These are phyloP conservation scores for Phialophora tarda DNA, from an alignment of 2,329 filamentous ascomycete genomes.

Conservation along the genomic window DNA sequence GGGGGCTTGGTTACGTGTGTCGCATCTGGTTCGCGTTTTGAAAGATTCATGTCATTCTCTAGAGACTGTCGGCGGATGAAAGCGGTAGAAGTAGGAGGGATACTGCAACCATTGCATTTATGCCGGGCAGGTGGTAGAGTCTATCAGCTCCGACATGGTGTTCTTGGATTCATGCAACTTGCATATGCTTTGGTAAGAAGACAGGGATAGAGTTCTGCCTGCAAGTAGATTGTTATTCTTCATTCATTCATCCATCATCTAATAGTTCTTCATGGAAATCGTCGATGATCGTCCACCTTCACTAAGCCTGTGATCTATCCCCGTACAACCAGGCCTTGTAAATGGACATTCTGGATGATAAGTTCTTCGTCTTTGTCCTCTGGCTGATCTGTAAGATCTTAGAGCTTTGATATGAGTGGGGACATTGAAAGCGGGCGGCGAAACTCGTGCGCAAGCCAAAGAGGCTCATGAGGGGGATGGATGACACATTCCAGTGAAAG, in stretches of 20 bases:
- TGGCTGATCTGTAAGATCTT: too few relatives aligned
- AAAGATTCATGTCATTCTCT: slow-evolving; percentile 2
- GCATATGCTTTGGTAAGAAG: neutral
- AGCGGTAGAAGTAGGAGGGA: neutral
- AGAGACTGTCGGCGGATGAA: neutral
- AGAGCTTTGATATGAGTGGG: too few relatives aligned
- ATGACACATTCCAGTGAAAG: too few relatives aligned
- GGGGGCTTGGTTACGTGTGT: neutral
- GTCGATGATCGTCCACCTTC: too few relatives aligned
- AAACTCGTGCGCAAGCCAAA: too few relatives aligned
- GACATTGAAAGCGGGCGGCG: too few relatives aligned
- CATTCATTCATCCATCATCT: neutral
- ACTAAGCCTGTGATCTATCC: too few relatives aligned
- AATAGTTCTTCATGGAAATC: too few relatives aligned
- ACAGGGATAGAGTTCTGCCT: neutral
- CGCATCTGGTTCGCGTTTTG: neutral
- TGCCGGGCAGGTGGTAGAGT: neutral
- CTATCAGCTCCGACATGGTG: neutral
- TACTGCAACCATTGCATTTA: neutral
- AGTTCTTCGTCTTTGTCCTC: too few relatives aligned
- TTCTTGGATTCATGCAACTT: neutral
- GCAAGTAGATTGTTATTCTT: neutral
- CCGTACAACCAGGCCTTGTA: too few relatives aligned
- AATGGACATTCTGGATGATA: too few relatives aligned
- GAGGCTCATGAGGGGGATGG: too few relatives aligned